These are phyloP conservation scores for Nidula niveotomentosa DNA, from an alignment of 1,284 basidiomycete genomes.

Conservation along the genomic window DNA sequence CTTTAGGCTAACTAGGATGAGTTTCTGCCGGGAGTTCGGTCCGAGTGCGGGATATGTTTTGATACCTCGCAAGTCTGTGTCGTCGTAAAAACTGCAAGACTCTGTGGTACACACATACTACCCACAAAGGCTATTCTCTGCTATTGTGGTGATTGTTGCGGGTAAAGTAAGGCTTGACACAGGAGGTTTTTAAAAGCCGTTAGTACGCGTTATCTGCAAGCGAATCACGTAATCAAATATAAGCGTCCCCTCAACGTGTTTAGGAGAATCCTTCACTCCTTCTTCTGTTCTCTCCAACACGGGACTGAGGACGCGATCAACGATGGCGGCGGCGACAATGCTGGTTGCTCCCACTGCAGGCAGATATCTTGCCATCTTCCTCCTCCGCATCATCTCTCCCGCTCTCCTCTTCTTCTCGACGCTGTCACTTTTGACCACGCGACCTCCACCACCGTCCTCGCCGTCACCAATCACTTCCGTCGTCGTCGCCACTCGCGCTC, in stretches of 20 bases:
- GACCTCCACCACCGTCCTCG: constrained; percentile 41
- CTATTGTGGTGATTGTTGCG: too few species aligned
- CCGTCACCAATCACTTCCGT: constrained; percentile 73
- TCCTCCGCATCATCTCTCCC: constrained; percentile 64
- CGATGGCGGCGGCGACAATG: constrained; percentile 25
- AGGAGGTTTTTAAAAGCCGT: too few species aligned
- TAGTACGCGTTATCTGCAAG: neutral
- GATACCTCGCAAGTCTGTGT: too few species aligned
- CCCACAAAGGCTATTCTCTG: too few species aligned
- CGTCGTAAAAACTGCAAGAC: too few species aligned
- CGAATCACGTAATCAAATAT: neutral
- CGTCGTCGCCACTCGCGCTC: constrained; percentile 67
- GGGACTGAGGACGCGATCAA: neutral
- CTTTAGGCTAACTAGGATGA: too few species aligned
- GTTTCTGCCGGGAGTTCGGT: too few species aligned
- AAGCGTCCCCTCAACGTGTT: too few species aligned
- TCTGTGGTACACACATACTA: too few species aligned
- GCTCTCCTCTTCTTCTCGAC: constrained; percentile 58
- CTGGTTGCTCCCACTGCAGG: constrained; percentile 27
- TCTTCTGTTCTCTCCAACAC: neutral
- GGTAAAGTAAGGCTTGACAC: too few species aligned
- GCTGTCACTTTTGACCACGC: constrained; percentile 53
- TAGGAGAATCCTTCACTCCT: too few species aligned
- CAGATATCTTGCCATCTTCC: constrained; percentile 43
- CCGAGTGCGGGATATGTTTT: too few species aligned